Conservation (phyloP, 768 basidiomycete genomes). For the Crassisporium funariophilum region DNA sequence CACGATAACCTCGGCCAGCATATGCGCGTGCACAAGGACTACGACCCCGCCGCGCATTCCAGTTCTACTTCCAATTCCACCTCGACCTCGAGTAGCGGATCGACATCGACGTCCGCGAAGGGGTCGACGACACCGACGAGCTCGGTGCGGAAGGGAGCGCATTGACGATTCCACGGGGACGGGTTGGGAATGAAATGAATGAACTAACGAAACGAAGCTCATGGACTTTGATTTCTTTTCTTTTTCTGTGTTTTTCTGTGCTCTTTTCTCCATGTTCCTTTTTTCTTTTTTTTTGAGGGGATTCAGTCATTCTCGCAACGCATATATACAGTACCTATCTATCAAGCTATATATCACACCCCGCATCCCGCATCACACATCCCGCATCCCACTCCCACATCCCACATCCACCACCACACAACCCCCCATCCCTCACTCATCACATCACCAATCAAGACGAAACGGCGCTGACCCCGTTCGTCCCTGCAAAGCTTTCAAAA, state of each 20-base stretch:
- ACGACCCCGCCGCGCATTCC: constrained; percentile 32
- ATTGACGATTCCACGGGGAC: background rate
- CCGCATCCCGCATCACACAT: background rate
- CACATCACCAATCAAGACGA: no score
- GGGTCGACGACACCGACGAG: constrained; percentile 12
- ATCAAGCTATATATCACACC: constrained; percentile 3
- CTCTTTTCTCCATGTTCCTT: constrained; percentile 6
- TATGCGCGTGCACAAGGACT: constrained; percentile 76
- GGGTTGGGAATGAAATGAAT: background rate
- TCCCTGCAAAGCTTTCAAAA: no score
- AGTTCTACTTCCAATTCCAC: no score
- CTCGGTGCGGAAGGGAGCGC: constrained; percentile 9
- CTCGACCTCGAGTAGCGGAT: no score
- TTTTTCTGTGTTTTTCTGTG: constrained; percentile 3
- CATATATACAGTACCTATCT: constrained; percentile 4
- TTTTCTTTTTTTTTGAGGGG: constrained; percentile 8
- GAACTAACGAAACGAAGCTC: constrained; percentile 3
- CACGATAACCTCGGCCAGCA: constrained; percentile 91
- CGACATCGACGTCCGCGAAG: constrained; percentile 8
- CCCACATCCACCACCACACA: constrained; percentile 10
- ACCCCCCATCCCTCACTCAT: background rate
- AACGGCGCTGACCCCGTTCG: no score
- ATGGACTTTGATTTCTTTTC: constrained; percentile 10
- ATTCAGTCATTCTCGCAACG: constrained; percentile 2
- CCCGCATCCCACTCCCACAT: background rate